Percentiles rank a stretch among this genome's conserved stretches.
phyloP scores from a whole-genome alignment of 345 rosid genomes.

The Citropsis articulata region DNA sequence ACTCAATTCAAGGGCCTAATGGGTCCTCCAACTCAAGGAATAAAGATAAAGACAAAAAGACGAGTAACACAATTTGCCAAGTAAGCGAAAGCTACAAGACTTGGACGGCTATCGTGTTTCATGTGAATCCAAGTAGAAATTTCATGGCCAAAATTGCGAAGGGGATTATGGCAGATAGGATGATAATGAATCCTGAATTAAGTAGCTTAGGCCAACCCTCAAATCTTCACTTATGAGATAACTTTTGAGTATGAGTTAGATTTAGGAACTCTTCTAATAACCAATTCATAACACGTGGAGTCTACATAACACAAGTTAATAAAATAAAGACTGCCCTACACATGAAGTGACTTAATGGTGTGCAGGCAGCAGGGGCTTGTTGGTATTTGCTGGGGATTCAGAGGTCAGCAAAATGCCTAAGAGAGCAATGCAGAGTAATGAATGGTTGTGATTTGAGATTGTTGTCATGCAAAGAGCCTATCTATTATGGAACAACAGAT shows the following conservation, averaged over 20 bases:
- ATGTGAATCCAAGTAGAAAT: neutral
- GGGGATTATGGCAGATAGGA: neutral
- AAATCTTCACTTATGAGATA: neutral
- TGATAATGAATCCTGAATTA: too few relatives aligned
- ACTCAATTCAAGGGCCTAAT: neutral
- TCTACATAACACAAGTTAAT: too few relatives aligned
- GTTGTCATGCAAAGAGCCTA: constrained; percentile 65
- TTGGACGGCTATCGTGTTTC: neutral
- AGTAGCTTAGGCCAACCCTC: neutral
- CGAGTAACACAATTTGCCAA: neutral
- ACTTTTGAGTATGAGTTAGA: too few relatives aligned
- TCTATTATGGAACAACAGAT: constrained; percentile 67
- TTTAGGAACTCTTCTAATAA: too few relatives aligned
- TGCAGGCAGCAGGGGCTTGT: constrained; percentile 95
- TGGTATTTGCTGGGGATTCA: constrained; percentile 96
- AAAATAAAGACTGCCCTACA: too few relatives aligned
- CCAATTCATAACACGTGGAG: too few relatives aligned
- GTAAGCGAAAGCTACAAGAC: neutral
- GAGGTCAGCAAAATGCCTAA: constrained; percentile 73
- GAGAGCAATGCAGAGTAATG: constrained; percentile 59
- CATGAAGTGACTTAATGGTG: neutral
- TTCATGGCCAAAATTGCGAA: neutral
- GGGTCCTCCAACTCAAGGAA: neutral
- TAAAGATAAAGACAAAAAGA: neutral
- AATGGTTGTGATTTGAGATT: constrained; percentile 46